A percentile compares a stretch with the other conserved stretches of the same genome.
Conservation (phyloP, 2,329 filamentous ascomycete genomes). For the Penicillium aurantiogriseum region DNA sequence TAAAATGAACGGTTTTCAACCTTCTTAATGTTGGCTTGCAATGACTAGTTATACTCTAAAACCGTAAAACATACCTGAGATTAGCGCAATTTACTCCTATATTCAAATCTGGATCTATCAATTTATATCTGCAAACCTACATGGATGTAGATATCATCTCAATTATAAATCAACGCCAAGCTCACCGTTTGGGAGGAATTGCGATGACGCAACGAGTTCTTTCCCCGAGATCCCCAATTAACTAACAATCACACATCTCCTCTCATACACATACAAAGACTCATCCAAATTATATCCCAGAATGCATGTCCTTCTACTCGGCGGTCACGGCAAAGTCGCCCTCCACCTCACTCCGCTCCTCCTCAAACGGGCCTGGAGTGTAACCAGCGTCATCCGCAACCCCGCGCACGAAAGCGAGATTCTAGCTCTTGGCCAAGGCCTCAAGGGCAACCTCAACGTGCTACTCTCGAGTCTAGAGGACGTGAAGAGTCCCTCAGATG, state of each 20-base stretch:
- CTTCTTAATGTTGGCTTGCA: neutral
- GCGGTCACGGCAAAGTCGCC: constrained; percentile 78
- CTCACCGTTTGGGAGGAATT: neutral
- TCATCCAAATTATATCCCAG: constrained; percentile 3
- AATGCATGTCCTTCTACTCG: constrained; percentile 67
- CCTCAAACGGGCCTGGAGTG: constrained; percentile 69
- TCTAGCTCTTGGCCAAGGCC: constrained; percentile 56
- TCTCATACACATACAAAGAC: neutral
- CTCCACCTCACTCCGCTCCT: constrained; percentile 73
- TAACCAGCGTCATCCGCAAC: constrained; percentile 75
- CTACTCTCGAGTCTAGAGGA: constrained; percentile 71
- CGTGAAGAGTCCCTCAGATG: constrained; percentile 62
- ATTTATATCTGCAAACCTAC: neutral
- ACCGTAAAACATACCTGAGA: neutral
- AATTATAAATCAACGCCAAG: constrained; percentile 4
- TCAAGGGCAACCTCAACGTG: constrained; percentile 65
- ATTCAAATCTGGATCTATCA: neutral
- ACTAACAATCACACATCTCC: neutral
- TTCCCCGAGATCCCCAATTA: neutral
- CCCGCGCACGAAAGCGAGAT: constrained; percentile 66
- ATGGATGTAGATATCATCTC: neutral
- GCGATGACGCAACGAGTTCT: neutral
- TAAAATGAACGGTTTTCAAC: neutral
- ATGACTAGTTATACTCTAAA: neutral
- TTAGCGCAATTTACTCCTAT: neutral